Conservation (phyloP, 805 yeast species). For the Candida odintsovae region DNA sequence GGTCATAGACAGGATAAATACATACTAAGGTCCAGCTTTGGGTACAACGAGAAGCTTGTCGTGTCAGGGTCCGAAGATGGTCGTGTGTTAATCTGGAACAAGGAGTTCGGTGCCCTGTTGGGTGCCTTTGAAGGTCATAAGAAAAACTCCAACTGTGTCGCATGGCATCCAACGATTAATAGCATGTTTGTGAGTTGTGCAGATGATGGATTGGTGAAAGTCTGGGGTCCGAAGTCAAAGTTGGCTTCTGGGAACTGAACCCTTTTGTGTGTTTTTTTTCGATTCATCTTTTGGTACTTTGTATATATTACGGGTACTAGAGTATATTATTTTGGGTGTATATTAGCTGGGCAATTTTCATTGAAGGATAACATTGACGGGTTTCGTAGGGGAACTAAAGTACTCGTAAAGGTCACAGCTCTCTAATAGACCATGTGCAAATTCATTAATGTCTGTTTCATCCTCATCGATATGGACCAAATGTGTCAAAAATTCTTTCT, state of each 20-base stretch:
- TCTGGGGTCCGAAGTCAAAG: constrained; percentile 49
- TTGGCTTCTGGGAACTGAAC: not conserved
- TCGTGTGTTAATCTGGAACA: constrained; percentile 70
- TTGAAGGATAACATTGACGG: not conserved
- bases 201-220: constrained; percentile 66
- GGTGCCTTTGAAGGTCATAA: constrained; percentile 54
- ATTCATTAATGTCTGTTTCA: too few species aligned
- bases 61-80: constrained; percentile 86
- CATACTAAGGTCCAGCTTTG: constrained; percentile 73
- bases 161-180: constrained; percentile 53
- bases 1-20: constrained; percentile 70
- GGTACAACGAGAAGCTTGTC: constrained; percentile 62
- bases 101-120: constrained; percentile 61
- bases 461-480: too few species aligned
- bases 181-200: constrained; percentile 76
- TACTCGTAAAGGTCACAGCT: too few species aligned
- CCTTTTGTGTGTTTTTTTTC: not conserved
- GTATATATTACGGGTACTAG: too few species aligned
- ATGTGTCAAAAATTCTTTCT: too few species aligned
- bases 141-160: constrained; percentile 64
- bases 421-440: too few species aligned
- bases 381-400: too few species aligned
- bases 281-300: too few species aligned
- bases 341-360: not conserved
- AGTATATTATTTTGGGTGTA: too few species aligned